Conservation (phyloP, 2,329 filamentous ascomycete genomes). For the Phialocephala subalpina region DNA sequence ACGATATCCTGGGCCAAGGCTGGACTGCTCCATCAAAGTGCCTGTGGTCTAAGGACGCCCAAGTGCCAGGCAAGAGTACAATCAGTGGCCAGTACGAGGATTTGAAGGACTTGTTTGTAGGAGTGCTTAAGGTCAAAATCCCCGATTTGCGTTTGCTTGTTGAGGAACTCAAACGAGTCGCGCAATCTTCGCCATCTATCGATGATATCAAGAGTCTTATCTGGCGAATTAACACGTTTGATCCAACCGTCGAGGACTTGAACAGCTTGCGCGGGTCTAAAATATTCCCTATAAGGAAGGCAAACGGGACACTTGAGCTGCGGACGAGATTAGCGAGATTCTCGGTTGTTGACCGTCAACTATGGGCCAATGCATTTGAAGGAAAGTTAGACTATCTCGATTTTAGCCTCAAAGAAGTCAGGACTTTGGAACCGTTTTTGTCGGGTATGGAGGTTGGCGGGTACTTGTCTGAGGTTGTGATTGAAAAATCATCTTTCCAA, state of each 20-base stretch:
- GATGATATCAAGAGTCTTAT: constrained; percentile 26
- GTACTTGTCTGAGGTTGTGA: constrained; percentile 26
- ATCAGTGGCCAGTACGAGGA: constrained; percentile 24
- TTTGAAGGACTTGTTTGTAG: constrained; percentile 27
- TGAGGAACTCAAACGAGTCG: constrained; percentile 27
- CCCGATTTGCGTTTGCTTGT: constrained; percentile 24
- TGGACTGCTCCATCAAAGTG: constrained; percentile 27
- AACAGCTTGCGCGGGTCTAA: neutral
- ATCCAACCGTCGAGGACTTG: constrained; percentile 16
- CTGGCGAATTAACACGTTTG: constrained; percentile 25
- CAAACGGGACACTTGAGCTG: neutral
- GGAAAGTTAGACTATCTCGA: constrained; percentile 25
- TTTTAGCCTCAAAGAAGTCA: constrained; percentile 27
- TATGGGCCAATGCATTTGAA: constrained; percentile 22
- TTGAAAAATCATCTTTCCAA: constrained; percentile 24
- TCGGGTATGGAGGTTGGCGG: constrained; percentile 15
- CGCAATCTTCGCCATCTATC: constrained; percentile 19
- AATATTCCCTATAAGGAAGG: neutral
- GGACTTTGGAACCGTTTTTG: constrained; percentile 22
- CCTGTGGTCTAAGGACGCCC: constrained; percentile 25
- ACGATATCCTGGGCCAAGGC: constrained; percentile 3
- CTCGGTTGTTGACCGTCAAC: constrained; percentile 24
- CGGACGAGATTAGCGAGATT: constrained; percentile 10
- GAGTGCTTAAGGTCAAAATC: constrained; percentile 25
- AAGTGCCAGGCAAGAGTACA: constrained; percentile 25